phyloP scores from a whole-genome alignment of 257 asterid genomes.

The Solanum tarijense region DNA sequence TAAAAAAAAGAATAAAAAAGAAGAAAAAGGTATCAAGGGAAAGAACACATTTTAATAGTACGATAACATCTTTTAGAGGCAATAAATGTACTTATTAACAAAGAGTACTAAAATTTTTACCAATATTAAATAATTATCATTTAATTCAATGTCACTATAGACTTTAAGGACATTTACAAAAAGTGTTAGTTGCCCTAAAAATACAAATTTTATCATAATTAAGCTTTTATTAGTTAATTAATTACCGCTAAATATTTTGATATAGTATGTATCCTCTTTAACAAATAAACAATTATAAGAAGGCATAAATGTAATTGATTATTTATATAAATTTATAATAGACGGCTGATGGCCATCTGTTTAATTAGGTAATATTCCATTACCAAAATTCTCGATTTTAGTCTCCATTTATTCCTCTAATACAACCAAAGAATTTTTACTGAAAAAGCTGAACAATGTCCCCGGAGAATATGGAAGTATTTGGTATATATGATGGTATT shows the following conservation, averaged over 20 bases:
- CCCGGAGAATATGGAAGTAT: not conserved
- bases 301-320: not conserved
- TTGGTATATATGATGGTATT: not conserved
- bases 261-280: not conserved
- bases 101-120: rapidly evolving
- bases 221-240: no score
- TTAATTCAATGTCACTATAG: no score
- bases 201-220: no score
- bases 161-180: no score
- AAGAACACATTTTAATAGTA: not conserved
- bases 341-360: not conserved
- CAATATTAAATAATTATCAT: no score
- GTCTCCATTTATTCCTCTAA: not conserved
- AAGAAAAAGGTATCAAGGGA: not conserved
- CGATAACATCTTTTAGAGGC: no score
- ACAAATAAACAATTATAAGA: not conserved
- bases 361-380: not conserved
- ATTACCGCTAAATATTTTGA: no score
- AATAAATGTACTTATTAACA: no score
- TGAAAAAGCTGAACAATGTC: not conserved
- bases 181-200: no score
- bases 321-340: not conserved
- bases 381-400: not conserved
- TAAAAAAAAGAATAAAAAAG: not conserved
- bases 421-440: not conserved